These are phyloP conservation scores for Nicotiana otophora DNA, from an alignment of 257 asterid genomes.

Conservation along the genomic window DNA sequence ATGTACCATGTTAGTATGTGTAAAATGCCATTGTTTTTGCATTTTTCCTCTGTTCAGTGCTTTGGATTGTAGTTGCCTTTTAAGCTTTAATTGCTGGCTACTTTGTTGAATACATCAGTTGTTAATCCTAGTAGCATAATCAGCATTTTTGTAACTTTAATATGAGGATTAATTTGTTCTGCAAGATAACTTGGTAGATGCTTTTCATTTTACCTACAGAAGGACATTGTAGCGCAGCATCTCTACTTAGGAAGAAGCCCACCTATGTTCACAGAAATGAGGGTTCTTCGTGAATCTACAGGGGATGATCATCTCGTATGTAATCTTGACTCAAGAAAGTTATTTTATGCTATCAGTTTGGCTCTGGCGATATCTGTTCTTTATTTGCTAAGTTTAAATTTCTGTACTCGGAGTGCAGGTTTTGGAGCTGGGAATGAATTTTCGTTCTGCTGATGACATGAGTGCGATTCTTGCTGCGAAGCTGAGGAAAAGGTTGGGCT, in stretches of 20 bases:
- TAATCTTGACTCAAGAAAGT: conserved; percentile 12
- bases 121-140: not conserved
- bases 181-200: not conserved
- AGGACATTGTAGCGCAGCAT: conserved; percentile 59
- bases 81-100: not conserved
- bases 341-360: not conserved
- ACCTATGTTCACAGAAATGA: conserved; percentile 84
- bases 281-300: conserved; percentile 66
- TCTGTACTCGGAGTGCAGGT: conserved; percentile 41
- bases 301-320: conserved; percentile 91
- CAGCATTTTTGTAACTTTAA: not conserved
- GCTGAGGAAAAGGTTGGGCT: conserved; percentile 75
- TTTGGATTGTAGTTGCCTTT: not conserved
- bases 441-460: conserved; percentile 81
- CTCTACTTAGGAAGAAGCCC: conserved; percentile 93
- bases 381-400: not conserved
- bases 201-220: conserved; percentile 34
- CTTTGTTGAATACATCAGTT: not conserved
- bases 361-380: not conserved
- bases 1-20: not conserved
- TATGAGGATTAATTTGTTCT: not conserved
- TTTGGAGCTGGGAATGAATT: conserved; percentile 77
- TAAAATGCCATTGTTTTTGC: not conserved
- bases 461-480: conserved; percentile 74
- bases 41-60: no score